Conservation (phyloP, 352 stramenopile genomes). For the Globisporangium solare region DNA sequence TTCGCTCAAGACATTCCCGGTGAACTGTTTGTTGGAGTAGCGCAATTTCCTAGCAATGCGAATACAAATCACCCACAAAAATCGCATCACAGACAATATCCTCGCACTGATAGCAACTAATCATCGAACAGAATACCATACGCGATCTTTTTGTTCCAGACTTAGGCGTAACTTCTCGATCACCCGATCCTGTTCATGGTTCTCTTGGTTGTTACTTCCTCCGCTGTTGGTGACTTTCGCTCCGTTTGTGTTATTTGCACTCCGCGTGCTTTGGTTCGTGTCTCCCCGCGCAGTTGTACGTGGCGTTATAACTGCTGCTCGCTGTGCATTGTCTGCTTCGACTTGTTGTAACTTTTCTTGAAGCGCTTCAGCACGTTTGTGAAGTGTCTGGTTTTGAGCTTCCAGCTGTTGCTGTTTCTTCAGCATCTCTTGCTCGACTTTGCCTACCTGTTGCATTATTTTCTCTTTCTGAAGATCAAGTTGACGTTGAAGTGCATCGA, state of each 20-base stretch:
- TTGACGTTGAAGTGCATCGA: slow-evolving; percentile 22
- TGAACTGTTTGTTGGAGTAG: slow-evolving; percentile 80
- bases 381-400: slow-evolving; percentile 17
- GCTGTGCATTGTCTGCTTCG: slow-evolving; percentile 7
- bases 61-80: not conserved
- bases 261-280: not conserved
- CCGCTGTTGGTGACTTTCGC: not conserved
- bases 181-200: slow-evolving; percentile 34
- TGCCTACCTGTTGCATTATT: slow-evolving; percentile 14
- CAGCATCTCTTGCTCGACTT: slow-evolving; percentile 12
- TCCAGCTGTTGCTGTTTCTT: slow-evolving; percentile 17
- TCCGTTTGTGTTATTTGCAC: not conserved
- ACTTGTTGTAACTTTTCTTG: slow-evolving; percentile 20
- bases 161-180: slow-evolving; percentile 32
- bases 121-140: slow-evolving; percentile 19
- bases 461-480: slow-evolving; percentile 17
- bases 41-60: slow-evolving; percentile 47
- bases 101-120: not conserved
- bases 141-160: slow-evolving; percentile 50
- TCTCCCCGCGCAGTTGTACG: slow-evolving; percentile 13
- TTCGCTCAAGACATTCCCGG: slow-evolving; percentile 77
- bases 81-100: no score
- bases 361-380: slow-evolving; percentile 24
- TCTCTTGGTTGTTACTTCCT: slow-evolving; percentile 35
- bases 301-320: slow-evolving; percentile 2